phyloP scores from a whole-genome alignment of 2,329 filamentous ascomycete genomes.

The Catunica adiposa region DNA sequence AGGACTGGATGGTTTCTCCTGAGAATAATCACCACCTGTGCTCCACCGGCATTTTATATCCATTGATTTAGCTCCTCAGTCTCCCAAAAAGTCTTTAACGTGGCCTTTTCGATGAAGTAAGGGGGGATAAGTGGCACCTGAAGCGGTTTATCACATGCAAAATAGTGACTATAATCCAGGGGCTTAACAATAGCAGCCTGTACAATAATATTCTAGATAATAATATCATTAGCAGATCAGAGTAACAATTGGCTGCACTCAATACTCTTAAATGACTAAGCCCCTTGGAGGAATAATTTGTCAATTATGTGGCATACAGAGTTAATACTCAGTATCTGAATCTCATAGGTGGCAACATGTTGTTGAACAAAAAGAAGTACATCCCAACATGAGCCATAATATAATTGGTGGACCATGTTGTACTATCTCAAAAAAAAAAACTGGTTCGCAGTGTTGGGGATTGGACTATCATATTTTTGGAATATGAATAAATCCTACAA shows the following conservation, averaged over 20 bases:
- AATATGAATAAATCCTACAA: neutral
- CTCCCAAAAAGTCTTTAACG: too few species aligned
- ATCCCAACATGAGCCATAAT: constrained; percentile 10
- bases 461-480: neutral
- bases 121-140: neutral
- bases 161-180: neutral
- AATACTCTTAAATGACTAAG: too few species aligned
- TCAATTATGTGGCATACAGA: neutral
- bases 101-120: too few species aligned
- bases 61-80: too few species aligned
- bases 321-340: neutral
- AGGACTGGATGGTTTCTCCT: too few species aligned
- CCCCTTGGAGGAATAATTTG: too few species aligned
- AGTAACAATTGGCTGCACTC: too few species aligned
- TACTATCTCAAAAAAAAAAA: neutral
- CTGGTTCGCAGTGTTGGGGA: neutral
- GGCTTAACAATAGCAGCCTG: neutral
- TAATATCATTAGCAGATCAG: too few species aligned
- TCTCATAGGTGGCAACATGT: neutral
- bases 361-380: neutral
- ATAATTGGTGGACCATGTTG: constrained; percentile 3
- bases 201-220: too few species aligned
- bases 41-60: too few species aligned
- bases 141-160: neutral
- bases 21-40: too few species aligned